Evolutionary conservation across 1,139 yeast genomes (phyloP), one percentile per base, ranked within the genome.

Genomic region (Schizosaccharomyces versatilis): DNA sequence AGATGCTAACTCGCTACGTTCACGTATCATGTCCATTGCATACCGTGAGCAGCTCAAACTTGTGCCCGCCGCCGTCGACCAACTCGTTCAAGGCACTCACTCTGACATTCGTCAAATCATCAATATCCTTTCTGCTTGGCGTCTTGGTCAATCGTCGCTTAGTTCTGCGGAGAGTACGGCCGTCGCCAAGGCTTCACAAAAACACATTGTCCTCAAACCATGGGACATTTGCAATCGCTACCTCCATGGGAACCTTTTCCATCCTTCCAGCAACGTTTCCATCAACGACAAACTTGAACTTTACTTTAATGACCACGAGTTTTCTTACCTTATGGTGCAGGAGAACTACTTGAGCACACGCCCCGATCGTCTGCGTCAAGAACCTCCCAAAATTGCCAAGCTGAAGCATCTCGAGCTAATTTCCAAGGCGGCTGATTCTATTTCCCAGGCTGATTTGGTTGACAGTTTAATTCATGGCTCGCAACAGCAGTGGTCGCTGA

Each of bases 81-180:
- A 84, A 64, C 72, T 93, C 54, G 95, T 84, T 1, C 79, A 80
- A 57, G 79, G 90, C 1, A 86, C 97, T 1, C 78, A 81, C 57
- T 82, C 90, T 60, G 99, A 93, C 69, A 85, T 93, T 53, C 79
- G 99, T 60, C 98, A 90, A 66, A 85, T 93, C 67, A 84, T 93
- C 60, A 93, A 88, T 65, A 70, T 93, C 61, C 71, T 93, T 63
- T 81, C 95, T 0, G 84, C 95, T 0, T 90, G 82, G 40, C 78
- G 94, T 1, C 78, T 78, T 59, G 80, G 88, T 0, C 80, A 81
- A 56, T 78, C 76, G 58, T 64, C 68, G 10, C 75, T 90, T 64
- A 79, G 80, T 47, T 72, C 72, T 54, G 76, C 72, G 19, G 73
- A 77, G 56, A 64, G 69, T 15, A 63, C 63, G 55, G 66, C 56